A percentile compares a stretch with the other conserved stretches of the same genome.
Conservation (phyloP, 2,329 filamentous ascomycete species). For the Fusarium scirpi region DNA sequence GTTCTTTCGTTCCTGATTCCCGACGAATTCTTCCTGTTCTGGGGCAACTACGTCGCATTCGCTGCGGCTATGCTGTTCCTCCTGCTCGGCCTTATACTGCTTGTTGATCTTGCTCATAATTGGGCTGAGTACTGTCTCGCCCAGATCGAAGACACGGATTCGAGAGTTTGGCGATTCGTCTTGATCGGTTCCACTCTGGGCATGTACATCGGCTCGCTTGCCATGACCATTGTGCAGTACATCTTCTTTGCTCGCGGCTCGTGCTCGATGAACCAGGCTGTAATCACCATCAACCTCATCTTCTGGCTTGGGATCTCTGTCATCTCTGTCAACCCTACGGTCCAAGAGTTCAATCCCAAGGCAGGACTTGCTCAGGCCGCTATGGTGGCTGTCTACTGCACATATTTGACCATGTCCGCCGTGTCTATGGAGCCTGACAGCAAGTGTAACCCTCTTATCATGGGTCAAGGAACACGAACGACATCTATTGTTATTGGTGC, state of each 20-base stretch:
- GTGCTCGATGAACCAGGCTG: constrained; percentile 96
- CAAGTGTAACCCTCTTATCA: constrained; percentile 92
- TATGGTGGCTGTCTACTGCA: constrained; percentile 98
- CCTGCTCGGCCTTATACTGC: constrained; percentile 87
- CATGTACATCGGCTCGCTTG: constrained; percentile 92
- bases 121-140: constrained; percentile 97
- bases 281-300: constrained; percentile 92
- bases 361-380: constrained; percentile 96
- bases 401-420: constrained; percentile 96
- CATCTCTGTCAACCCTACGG: constrained; percentile 87
- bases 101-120: constrained; percentile 94
- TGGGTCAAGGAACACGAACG: constrained; percentile 86
- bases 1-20: constrained; percentile 96
- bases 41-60: constrained; percentile 94
- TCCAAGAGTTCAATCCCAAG: constrained; percentile 93
- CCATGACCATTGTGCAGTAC: constrained; percentile 97
- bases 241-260: constrained; percentile 87
- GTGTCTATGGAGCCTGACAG: constrained; percentile 98
- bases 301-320: constrained; percentile 83
- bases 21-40: constrained; percentile 92
- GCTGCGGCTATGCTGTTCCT: constrained; percentile 92
- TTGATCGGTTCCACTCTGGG: constrained; percentile 91
- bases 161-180: constrained; percentile 83
- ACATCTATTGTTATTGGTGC: constrained; percentile 93
- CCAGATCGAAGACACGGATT: constrained; percentile 92